Evolutionary conservation across 139 green algal genomes (phyloP).

Genomic region (Chlorella sp.): DNA sequence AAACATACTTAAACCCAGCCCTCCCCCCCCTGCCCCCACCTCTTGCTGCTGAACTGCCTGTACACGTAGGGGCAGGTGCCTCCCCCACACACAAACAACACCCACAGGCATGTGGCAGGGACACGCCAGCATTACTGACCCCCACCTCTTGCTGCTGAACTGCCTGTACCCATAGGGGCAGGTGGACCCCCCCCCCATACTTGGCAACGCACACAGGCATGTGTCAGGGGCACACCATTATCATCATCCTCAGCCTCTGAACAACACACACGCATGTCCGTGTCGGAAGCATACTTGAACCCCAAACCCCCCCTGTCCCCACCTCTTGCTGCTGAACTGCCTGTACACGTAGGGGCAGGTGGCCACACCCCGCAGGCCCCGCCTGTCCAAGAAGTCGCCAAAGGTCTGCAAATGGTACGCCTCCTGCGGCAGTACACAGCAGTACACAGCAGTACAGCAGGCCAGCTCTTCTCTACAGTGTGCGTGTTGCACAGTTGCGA

Average conservation of each 20-base stretch:
- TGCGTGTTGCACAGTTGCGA: not conserved
- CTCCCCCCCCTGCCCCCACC: constrained; percentile 21
- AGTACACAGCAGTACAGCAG: not conserved
- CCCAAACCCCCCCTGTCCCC: not conserved
- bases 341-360: constrained; percentile 77
- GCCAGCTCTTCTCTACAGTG: too few relatives aligned
- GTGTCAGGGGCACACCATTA: not conserved
- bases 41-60: too few relatives aligned
- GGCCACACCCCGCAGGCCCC: constrained; percentile 50
- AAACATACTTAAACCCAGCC: not conserved
- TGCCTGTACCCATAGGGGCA: constrained; percentile 74
- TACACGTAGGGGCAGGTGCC: too few relatives aligned
- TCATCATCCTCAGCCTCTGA: not conserved
- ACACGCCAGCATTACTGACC: not conserved
- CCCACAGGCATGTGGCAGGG: too few relatives aligned
- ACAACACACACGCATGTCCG: not conserved
- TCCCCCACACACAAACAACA: too few relatives aligned
- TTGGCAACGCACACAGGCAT: too few relatives aligned
- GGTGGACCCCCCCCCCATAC: constrained; percentile 58
- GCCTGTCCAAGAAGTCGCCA: constrained; percentile 58
- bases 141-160: constrained; percentile 57
- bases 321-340: constrained; percentile 63
- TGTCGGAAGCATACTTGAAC: not conserved
- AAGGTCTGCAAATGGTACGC: not conserved
- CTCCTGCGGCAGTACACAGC: not conserved